These are phyloP conservation scores for Penicillium brasilianum DNA, from an alignment of 2,329 filamentous ascomycete genomes.

Conservation along the genomic window DNA sequence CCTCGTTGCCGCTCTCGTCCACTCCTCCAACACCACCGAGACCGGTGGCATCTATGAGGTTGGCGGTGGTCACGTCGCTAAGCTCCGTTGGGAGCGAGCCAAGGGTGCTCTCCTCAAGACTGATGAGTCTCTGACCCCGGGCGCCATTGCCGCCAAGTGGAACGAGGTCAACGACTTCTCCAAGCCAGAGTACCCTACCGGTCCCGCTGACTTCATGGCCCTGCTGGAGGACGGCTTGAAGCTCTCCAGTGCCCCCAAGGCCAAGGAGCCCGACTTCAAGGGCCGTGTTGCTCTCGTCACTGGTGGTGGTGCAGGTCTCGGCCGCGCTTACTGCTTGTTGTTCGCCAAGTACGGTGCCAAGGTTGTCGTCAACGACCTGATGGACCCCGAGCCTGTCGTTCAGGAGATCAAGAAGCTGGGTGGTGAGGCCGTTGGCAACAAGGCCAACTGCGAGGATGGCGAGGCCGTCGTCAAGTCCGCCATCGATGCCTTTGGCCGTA, in stretches of 20 bases:
- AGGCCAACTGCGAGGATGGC: conserved; percentile 91
- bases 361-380: conserved; percentile 94
- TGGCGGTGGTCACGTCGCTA: conserved; percentile 88
- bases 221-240: conserved; percentile 84
- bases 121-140: conserved; percentile 84
- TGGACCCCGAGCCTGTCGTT: conserved; percentile 87
- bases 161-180: conserved; percentile 85
- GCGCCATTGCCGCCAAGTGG: conserved; percentile 89
- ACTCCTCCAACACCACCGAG: conserved; percentile 81
- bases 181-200: conserved; percentile 78
- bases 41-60: conserved; percentile 91
- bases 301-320: conserved; percentile 87
- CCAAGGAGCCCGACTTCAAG: conserved; percentile 77
- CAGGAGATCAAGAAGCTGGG: conserved; percentile 89
- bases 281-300: conserved; percentile 87
- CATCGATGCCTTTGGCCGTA: conserved; percentile 89
- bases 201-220: conserved; percentile 84
- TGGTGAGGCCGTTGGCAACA: conserved; percentile 89
- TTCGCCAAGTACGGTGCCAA: conserved; percentile 84
- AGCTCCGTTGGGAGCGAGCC: conserved; percentile 93
- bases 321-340: conserved; percentile 84
- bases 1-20: conserved; percentile 83
- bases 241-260: conserved; percentile 72
- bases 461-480: conserved; percentile 89
- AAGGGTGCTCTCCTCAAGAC: conserved; percentile 87